Evolutionary conservation across 257 asterid species (phyloP).

Genomic region (Orobanche coerulescens): DNA sequence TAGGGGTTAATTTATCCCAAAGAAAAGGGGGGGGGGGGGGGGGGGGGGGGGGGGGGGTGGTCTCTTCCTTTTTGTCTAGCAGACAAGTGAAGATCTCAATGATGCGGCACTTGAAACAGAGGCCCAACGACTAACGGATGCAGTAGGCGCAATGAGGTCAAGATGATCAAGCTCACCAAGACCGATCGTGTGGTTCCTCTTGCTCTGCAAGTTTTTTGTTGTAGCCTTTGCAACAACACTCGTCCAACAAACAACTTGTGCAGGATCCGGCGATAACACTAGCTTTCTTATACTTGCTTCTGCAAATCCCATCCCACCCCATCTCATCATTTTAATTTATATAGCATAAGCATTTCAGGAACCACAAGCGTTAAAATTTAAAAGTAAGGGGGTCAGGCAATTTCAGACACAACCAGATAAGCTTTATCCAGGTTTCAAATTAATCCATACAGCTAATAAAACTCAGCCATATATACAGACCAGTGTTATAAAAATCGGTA

Average conservation of each 20-base stretch:
- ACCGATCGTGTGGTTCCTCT: conserved; percentile 54
- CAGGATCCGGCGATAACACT: conserved; percentile 26
- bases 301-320: too few species aligned
- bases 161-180: conserved; percentile 52
- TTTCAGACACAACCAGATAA: too few species aligned
- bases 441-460: too few species aligned
- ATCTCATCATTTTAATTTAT: too few species aligned
- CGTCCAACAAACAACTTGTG: conserved; percentile 17
- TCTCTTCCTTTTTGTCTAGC: conserved; percentile 20
- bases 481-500: too few species aligned
- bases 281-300: conserved; percentile 32
- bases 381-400: too few species aligned
- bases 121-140: conserved; percentile 53
- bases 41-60: too few species aligned
- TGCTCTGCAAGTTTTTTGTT: conserved; percentile 34
- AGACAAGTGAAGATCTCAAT: conserved; percentile 45
- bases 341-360: too few species aligned
- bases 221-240: conserved; percentile 23
- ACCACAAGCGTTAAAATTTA: too few species aligned
- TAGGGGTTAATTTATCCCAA: background rate
- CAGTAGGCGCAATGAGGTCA: conserved; percentile 29
- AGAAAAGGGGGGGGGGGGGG: too few species aligned
- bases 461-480: too few species aligned
- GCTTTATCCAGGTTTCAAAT: too few species aligned
- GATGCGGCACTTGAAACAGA: conserved; percentile 51